Evolutionary conservation across 2,329 filamentous ascomycete genomes (phyloP).

Genomic region (Sordariomycetes sp.): DNA sequence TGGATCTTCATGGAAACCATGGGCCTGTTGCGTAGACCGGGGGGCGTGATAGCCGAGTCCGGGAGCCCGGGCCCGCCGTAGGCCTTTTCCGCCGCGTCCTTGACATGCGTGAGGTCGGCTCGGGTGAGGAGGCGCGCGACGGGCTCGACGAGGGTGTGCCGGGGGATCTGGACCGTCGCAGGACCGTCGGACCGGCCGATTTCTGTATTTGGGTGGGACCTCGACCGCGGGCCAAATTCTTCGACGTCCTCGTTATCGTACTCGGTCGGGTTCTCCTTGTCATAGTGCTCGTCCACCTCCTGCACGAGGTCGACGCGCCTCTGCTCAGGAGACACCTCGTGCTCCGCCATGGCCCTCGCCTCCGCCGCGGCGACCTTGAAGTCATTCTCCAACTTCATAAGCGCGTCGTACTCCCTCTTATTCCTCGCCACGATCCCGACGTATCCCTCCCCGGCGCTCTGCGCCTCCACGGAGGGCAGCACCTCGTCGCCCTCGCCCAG

Average conservation of each 20-base stretch:
- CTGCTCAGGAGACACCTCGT: conserved; percentile 10
- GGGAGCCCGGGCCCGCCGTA: conserved; percentile 72
- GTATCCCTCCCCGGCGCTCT: conserved; percentile 25
- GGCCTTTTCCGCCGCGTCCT: conserved; percentile 53
- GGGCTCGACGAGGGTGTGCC: conserved; percentile 53
- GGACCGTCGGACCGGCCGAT: conserved; percentile 63
- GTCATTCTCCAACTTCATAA: conserved; percentile 41
- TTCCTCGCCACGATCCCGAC: conserved; percentile 35
- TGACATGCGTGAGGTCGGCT: conserved; percentile 61
- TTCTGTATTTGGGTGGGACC: conserved; percentile 62
- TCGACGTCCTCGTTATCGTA: conserved; percentile 20
- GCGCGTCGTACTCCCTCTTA: conserved; percentile 39
- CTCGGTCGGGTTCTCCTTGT: conserved; percentile 15
- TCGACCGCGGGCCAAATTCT: conserved; percentile 18
- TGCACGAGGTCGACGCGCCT: conserved; percentile 14
- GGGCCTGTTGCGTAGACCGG: conserved; percentile 36
- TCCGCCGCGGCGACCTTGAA: conserved; percentile 32
- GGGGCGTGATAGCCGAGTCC: conserved; percentile 59
- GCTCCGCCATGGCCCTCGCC: conserved; percentile 21
- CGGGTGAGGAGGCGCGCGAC: conserved; percentile 55
- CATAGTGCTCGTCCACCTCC: conserved; percentile 15
- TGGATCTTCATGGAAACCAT: conserved; percentile 54
- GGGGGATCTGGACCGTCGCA: conserved; percentile 62
- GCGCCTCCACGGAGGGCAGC: conserved; percentile 24
- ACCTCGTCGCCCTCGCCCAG: neutral